Evolutionary conservation across 352 stramenopile species (phyloP).

Genomic region (Pythium chondricola): DNA sequence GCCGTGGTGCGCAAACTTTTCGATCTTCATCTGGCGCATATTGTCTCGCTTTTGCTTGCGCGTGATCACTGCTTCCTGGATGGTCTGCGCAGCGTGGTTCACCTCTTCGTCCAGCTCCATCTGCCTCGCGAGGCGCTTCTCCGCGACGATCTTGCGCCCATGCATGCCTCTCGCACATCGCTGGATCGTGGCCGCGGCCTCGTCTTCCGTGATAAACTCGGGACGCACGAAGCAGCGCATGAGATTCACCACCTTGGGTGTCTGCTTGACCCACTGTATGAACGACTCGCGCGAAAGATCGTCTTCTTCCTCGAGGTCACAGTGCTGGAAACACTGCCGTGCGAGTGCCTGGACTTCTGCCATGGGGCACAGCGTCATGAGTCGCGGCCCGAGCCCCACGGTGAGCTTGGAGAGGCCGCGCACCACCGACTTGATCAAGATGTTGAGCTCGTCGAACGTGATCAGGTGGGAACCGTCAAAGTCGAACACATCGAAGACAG

Average conservation of each 20-base stretch:
- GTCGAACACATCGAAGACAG: constrained; percentile 74
- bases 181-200: constrained; percentile 47
- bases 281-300: constrained; percentile 49
- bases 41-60: constrained; percentile 60
- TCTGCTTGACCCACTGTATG: constrained; percentile 55
- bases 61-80: constrained; percentile 57
- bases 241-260: constrained; percentile 64
- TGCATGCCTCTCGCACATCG: constrained; percentile 50
- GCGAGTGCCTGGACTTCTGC: constrained; percentile 49
- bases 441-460: constrained; percentile 70
- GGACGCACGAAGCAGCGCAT: constrained; percentile 65
- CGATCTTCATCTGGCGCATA: constrained; percentile 61
- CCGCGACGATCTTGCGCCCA: constrained; percentile 33
- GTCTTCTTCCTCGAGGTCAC: constrained; percentile 61
- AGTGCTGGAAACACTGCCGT: constrained; percentile 54
- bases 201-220: constrained; percentile 51
- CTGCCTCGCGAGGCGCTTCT: constrained; percentile 46
- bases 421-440: constrained; percentile 64
- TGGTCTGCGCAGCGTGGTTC: constrained; percentile 45
- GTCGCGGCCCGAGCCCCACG: constrained; percentile 43
- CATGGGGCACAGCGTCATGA: constrained; percentile 54
- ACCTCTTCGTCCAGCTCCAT: constrained; percentile 52
- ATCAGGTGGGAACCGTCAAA: constrained; percentile 61
- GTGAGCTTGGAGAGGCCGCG: constrained; percentile 66
- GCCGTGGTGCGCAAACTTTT: constrained; percentile 61